Base-by-base conservation (phyloP, 305 asterid species). In the Caryopteris hybrid region DNA sequence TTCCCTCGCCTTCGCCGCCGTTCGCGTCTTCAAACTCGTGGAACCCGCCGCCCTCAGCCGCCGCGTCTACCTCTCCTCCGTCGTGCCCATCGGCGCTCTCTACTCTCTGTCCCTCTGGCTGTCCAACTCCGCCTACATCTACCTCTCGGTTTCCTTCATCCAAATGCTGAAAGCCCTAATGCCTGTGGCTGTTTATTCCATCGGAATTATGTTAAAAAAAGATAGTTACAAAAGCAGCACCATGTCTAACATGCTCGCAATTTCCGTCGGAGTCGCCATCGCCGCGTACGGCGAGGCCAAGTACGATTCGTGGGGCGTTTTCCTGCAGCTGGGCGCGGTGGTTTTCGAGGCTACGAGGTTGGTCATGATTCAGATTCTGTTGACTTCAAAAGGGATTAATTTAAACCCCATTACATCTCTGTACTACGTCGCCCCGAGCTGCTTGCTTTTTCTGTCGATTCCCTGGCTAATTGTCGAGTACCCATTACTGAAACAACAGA, bases 211-310 rank as follows among this genome's bases (percentile, higher is more conserved):
- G 10, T 65, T 88, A 0, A 79, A 75, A 8, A 88, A 85, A 13
- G 95, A 88, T 12, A n/a, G 58, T n/a, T 88, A 61, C 70, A 79
- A 76, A 46, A 34, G 11, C 56, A 42, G 71, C 70, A 84, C 88
- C 42, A 81, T 88, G 95, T 72, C 78, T 13, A 88, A 88, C 47
- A 88, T 88, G 95, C 59, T 84, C 16, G 87, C 90, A 4, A 84
- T 88, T 45, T 88, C 95, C n/a, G 53, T 83, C 55, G 95, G 95
- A n/a, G 92, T 88, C 6, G 87, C 84, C 1, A 75, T 88, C 34
- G 95, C 95, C 38, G 95, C 95, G 17, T 88, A 84, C 60, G 95
- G 95, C 27, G 95, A 88, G 72, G 86, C 90, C 0, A 84, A 82
- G 43, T 88, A 79, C 80, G 90, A 86, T 53, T 64, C 87, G 10